Evolutionary conservation across 1,284 basidiomycete genomes (phyloP).

Genomic region (Xerocomus minutiporus): DNA sequence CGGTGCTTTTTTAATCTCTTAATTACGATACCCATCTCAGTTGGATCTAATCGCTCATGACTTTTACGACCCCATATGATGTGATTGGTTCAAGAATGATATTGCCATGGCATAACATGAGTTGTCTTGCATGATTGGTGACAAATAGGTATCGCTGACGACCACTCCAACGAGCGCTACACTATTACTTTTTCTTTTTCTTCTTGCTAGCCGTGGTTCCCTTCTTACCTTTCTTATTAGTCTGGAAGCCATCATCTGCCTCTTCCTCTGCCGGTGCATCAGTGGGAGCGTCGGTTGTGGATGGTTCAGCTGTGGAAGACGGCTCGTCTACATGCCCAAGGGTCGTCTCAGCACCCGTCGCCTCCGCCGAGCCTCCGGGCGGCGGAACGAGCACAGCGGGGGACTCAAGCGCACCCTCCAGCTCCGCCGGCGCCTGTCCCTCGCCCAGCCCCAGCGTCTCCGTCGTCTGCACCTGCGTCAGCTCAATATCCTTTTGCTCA

Average conservation of each 20-base stretch:
- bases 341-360: background rate
- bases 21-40: background rate
- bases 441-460: background rate
- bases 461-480: background rate
- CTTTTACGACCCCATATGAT: background rate
- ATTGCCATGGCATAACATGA: background rate
- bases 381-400: background rate
- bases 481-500: slow-evolving; percentile 10
- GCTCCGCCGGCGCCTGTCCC: background rate
- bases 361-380: background rate
- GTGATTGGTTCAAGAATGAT: background rate
- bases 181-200: slow-evolving; percentile 17
- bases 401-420: background rate
- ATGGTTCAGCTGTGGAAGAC: slow-evolving; percentile 5
- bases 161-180: background rate
- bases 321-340: slow-evolving; percentile 3
- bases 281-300: slow-evolving; percentile 17
- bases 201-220: slow-evolving; percentile 11
- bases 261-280: slow-evolving; percentile 19
- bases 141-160: slow-evolving; percentile 1
- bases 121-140: background rate
- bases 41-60: background rate
- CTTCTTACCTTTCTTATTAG: background rate
- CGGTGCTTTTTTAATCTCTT: background rate
- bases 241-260: background rate